phyloP scores from a whole-genome alignment of 1,139 yeast species.

The Saccharomyces hybrid region DNA sequence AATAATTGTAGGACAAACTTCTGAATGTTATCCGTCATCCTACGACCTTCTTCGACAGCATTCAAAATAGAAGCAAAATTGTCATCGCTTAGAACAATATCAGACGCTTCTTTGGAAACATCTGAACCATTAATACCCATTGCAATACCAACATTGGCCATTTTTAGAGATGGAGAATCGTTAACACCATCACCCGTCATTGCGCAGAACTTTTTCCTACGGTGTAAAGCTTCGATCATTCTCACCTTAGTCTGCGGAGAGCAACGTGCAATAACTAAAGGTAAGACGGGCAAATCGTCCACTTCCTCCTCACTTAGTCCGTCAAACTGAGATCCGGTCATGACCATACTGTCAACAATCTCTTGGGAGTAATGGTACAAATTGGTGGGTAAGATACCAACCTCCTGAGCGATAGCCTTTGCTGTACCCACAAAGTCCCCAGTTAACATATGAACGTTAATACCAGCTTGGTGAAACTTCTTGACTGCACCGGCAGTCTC shows the following conservation, averaged over 20 bases:
- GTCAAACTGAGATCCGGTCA: slow-evolving; percentile 83
- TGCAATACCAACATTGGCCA: slow-evolving; percentile 95
- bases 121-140: slow-evolving; percentile 98
- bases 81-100: slow-evolving; percentile 94
- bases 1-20: slow-evolving; percentile 89
- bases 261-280: slow-evolving; percentile 91
- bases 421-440: slow-evolving; percentile 97
- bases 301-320: slow-evolving; percentile 59
- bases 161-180: slow-evolving; percentile 96
- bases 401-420: slow-evolving; percentile 78
- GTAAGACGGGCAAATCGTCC: slow-evolving; percentile 66
- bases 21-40: slow-evolving; percentile 89
- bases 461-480: slow-evolving; percentile 81
- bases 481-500: slow-evolving; percentile 71
- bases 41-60: slow-evolving; percentile 96
- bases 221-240: slow-evolving; percentile 86
- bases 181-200: slow-evolving; percentile 99
- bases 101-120: slow-evolving; percentile 98
- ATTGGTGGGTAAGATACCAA: slow-evolving; percentile 77
- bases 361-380: slow-evolving; percentile 65
- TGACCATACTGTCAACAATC: slow-evolving; percentile 54
- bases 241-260: slow-evolving; percentile 94
- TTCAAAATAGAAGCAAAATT: slow-evolving; percentile 87
- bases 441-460: slow-evolving; percentile 95
- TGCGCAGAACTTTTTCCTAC: slow-evolving; percentile 91